Evolutionary conservation across 2,329 filamentous ascomycete genomes (phyloP), one percentile per base, ranked within the genome.

Genomic region (Claviceps lovelessii): DNA sequence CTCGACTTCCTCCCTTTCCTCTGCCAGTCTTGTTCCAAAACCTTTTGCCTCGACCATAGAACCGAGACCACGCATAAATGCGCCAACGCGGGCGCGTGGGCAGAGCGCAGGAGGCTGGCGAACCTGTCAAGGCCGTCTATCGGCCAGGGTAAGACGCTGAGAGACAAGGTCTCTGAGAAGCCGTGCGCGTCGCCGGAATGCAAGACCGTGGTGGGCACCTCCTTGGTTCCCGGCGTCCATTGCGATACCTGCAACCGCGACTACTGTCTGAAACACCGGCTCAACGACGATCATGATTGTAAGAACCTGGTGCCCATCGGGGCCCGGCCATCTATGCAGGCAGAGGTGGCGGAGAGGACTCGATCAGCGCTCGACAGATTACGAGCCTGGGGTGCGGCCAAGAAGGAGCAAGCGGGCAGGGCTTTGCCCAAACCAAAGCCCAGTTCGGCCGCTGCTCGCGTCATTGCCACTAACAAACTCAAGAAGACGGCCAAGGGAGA

Each of bases 1-100:
- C 86, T 97, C 57, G 93, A 97, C 72, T 97, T 98, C 70, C 81
- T 98, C 5, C 93, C 93, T 4, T 97, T 97, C 70, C 79, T 83
- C 65, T 98, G 93, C 73, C 88, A 94, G 67, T 93, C 87, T 61
- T 98, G 93, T 73, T 79, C 69, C 59, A 79, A 81, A 56, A 91
- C 86, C 17, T 98, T 84, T 74, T 98, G 94, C 69, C 85, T 95
- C 61, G 91, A 97, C 67, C 93, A 98, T 76, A 87, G 91, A 54
- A 85, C 83, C 63, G 91, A 97, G 73, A 80, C 81, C 23, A 74
- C 88, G 0, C 94, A 98, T 73, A 79, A 82, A 65, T 85, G 82
- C 69, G 62, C 72, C 52, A 74, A 80, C 52, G 73, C 71, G 2
- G 82, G 82, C 58, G 81, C 79, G 54, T 85, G 81, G 81, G 81